phyloP scores from a whole-genome alignment of 139 green algal genomes.

The Chlamydomonas schloesseri region DNA sequence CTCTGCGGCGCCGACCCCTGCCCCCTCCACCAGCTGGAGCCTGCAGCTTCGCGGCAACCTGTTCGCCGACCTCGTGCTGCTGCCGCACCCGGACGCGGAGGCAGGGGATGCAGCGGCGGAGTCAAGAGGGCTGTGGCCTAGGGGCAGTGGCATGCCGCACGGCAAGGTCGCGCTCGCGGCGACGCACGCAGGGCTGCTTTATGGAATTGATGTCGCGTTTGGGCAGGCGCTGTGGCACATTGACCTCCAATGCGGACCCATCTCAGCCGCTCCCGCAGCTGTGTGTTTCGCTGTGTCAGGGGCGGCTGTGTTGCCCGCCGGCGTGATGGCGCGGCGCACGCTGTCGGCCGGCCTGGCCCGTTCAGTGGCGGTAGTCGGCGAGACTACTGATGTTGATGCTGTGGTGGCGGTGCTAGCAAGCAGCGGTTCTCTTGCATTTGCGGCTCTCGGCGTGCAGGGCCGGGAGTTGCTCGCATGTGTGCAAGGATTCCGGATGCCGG shows the following conservation, averaged over 20 bases:
- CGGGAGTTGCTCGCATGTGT: too few relatives aligned
- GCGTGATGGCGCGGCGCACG: too few relatives aligned
- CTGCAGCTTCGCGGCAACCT: constrained; percentile 16
- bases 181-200: constrained; percentile 34
- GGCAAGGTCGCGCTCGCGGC: neutral
- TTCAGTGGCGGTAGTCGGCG: too few relatives aligned
- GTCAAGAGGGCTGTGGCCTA: too few relatives aligned
- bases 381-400: too few relatives aligned
- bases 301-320: too few relatives aligned
- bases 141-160: neutral
- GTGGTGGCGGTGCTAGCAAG: neutral
- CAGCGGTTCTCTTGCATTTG: neutral
- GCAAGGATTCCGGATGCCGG: too few relatives aligned
- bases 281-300: neutral
- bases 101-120: neutral
- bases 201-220: neutral
- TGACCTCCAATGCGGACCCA: constrained; percentile 20
- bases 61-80: constrained; percentile 9
- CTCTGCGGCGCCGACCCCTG: too few relatives aligned
- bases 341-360: too few relatives aligned
- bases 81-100: neutral
- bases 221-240: neutral
- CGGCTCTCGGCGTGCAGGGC: neutral
- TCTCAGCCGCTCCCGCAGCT: constrained; percentile 4
- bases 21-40: neutral